Conservation (phyloP, 2,329 filamentous ascomycete species). For the Scedosporium minutisporum region DNA sequence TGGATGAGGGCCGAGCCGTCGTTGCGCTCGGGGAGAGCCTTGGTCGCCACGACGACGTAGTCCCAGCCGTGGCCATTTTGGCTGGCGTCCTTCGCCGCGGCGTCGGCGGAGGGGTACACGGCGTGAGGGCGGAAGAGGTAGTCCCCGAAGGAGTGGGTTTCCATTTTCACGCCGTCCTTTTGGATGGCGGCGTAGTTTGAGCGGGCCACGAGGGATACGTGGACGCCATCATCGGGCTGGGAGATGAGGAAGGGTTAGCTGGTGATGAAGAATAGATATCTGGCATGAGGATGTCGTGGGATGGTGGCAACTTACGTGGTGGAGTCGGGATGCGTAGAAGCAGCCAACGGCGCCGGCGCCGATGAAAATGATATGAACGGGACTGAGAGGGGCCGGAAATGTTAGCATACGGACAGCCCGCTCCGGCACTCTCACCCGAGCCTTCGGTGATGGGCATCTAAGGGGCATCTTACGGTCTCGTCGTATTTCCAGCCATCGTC, state of each 20-base stretch:
- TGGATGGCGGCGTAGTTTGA: slow-evolving; percentile 62
- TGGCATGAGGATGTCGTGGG: too few relatives aligned
- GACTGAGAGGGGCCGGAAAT: slow-evolving; percentile 16
- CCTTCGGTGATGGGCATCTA: background rate
- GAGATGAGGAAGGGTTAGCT: slow-evolving; percentile 8
- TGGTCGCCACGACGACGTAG: slow-evolving; percentile 61
- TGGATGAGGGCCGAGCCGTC: slow-evolving; percentile 53
- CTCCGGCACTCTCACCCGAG: background rate
- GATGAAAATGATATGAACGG: slow-evolving; percentile 54
- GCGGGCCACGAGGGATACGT: slow-evolving; percentile 61
- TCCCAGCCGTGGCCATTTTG: slow-evolving; percentile 27
- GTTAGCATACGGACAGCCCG: background rate
- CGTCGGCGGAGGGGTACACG: slow-evolving; percentile 51
- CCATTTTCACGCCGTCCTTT: slow-evolving; percentile 50
- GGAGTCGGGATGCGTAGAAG: slow-evolving; percentile 61
- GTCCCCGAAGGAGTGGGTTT: slow-evolving; percentile 57
- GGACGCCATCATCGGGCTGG: slow-evolving; percentile 39
- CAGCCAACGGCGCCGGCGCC: slow-evolving; percentile 64
- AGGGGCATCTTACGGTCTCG: too few relatives aligned
- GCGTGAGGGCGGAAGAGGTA: slow-evolving; percentile 53
- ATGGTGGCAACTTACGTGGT: slow-evolving; percentile 33
- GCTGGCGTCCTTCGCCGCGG: slow-evolving; percentile 31
- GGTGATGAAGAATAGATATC: too few relatives aligned
- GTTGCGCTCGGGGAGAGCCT: slow-evolving; percentile 55
- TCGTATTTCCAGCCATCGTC: too few relatives aligned